A percentile compares a stretch with the other conserved stretches of the same genome.
phyloP scores from a whole-genome alignment of 2,329 filamentous ascomycete species.

The Bisporella sp. region DNA sequence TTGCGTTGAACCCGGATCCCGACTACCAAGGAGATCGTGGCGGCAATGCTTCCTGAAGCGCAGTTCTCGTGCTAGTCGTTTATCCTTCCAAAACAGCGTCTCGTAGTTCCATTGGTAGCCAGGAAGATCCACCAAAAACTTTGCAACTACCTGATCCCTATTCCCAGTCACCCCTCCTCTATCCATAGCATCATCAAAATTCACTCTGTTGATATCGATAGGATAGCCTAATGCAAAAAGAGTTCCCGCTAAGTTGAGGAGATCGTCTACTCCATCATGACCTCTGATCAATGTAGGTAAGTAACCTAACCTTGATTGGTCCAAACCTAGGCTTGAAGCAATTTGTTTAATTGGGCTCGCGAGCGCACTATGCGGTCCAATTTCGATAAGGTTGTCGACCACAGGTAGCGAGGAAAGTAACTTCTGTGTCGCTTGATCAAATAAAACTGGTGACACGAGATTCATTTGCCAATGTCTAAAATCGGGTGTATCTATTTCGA shows the following conservation, averaged over 20 bases:
- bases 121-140: slow-evolving; percentile 28
- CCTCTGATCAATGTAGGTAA: slow-evolving; percentile 6
- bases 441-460: slow-evolving; percentile 2
- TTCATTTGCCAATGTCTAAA: slow-evolving; percentile 2
- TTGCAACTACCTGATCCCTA: background rate
- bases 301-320: slow-evolving; percentile 2
- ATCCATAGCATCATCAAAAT: background rate
- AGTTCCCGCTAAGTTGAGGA: slow-evolving; percentile 6
- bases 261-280: background rate
- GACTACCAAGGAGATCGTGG: slow-evolving; percentile 32
- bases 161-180: background rate
- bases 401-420: background rate
- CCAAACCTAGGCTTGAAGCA: background rate
- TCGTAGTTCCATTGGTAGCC: slow-evolving; percentile 43
- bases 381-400: slow-evolving; percentile 7
- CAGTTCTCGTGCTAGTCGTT: slow-evolving; percentile 36
- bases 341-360: slow-evolving; percentile 12
- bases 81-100: slow-evolving; percentile 43
- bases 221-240: slow-evolving; percentile 3
- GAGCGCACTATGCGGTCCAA: slow-evolving; percentile 16
- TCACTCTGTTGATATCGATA: slow-evolving; percentile 4
- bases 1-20: slow-evolving; percentile 17
- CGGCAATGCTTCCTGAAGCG: slow-evolving; percentile 28
- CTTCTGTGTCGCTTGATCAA: background rate
- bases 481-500: background rate